Evolutionary conservation across 106 monocot species (phyloP).

Genomic region (Gastrodia elata): DNA sequence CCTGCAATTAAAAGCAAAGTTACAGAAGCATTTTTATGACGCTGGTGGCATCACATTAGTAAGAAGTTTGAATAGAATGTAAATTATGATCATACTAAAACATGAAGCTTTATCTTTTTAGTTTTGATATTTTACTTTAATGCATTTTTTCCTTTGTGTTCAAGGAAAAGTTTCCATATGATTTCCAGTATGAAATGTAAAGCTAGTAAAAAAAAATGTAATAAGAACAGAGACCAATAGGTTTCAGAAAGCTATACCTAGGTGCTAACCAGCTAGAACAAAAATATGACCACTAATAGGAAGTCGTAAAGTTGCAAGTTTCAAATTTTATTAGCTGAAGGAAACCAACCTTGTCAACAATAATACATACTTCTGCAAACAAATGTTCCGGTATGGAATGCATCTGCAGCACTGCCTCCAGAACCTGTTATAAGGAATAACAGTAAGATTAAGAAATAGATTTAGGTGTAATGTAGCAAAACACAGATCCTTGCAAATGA

Average conservation of each 20-base stretch:
- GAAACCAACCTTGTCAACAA: slow-evolving; percentile 77
- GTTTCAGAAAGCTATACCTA: not conserved
- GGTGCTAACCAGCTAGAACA: not conserved
- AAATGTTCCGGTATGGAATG: slow-evolving; percentile 70
- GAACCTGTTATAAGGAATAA: slow-evolving; percentile 48
- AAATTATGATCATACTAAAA: no score
- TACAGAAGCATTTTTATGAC: not conserved
- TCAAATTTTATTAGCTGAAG: not conserved
- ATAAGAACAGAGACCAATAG: not conserved
- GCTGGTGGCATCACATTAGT: not conserved
- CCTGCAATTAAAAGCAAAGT: not conserved
- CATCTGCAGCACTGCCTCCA: slow-evolving; percentile 66
- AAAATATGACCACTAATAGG: not conserved
- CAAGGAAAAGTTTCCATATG: not conserved
- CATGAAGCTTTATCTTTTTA: not conserved
- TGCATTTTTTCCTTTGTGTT: not conserved
- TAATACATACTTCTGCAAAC: slow-evolving; percentile 79
- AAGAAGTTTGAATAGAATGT: no score
- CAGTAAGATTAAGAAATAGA: not conserved
- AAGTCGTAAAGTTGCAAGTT: not conserved
- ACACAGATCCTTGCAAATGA: not conserved
- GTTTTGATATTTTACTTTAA: not conserved
- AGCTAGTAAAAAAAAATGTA: not conserved
- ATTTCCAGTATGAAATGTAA: not conserved
- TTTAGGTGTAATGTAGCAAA: not conserved